Base-by-base conservation (phyloP, 2,329 filamentous ascomycete species). In the Colletotrichum sidae region DNA sequence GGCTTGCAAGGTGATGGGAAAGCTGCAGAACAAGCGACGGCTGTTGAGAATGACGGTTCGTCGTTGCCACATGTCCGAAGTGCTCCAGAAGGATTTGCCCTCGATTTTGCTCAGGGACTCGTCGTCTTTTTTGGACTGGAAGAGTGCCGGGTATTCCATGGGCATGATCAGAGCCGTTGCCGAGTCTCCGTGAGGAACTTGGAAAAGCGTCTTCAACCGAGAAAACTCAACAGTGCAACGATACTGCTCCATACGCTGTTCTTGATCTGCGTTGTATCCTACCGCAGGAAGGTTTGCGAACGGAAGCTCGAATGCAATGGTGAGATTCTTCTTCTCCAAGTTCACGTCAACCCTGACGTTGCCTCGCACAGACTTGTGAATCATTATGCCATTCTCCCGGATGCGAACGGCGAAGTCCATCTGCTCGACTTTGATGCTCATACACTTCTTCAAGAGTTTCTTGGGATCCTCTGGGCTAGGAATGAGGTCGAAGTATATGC, bases 331-430 rank as follows among this genome's bases (percentile, higher is more conserved):
- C 10, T 67, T 70, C 13, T 66, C 64, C 2, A 85, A 71, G 58
- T 84, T 77, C 2, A 83, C 70, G 10, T 75, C 72, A 13, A 86
- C 71, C 4, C 69, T 70, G 41, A 81, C 71, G 1, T 73, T 63
- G 13, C 68, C 55, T 17, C 63, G 49, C 8, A 42, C 50, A 11
- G 80, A 83, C 56, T 84, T 84, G 82, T 92, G 86, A 8, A 81
- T 75, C 73, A 89, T 85, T 82, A 94, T 88, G 0, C 80, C 79
- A 3, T 77, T 78, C 5, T 85, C 82, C 1, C 82, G 76, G 2
- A 83, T 70, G 77, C 88, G 82, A 45, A 88, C 79, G 0, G 92
- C 91, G 69, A 94, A 90, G 15, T 88, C 83, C 2, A 94, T 71
- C 0, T 77, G 78, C 1, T 73, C 70, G 3, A 84, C 79, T 2